Evolutionary conservation across 305 asterid genomes (phyloP).

Genomic region (Withania somnifera): DNA sequence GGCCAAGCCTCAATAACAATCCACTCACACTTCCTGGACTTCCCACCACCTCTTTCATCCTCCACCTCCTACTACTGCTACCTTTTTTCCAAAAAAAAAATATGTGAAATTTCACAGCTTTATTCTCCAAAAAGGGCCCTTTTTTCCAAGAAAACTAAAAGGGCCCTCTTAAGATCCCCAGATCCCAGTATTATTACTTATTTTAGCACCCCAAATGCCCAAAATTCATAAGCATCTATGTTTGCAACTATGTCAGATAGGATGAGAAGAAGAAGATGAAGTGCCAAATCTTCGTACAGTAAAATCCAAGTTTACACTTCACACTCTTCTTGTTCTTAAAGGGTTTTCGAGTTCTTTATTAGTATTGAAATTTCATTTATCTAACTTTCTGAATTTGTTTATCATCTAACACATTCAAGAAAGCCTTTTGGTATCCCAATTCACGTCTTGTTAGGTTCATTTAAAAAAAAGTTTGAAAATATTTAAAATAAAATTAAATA

Average conservation of each 20-base stretch:
- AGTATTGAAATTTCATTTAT: too few species aligned
- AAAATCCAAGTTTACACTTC: neutral
- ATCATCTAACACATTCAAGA: too few species aligned
- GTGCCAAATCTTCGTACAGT: neutral
- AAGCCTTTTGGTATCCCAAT: too few species aligned
- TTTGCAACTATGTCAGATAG: neutral
- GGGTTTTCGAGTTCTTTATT: too few species aligned
- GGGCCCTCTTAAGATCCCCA: slow-evolving; percentile 54
- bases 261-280: neutral
- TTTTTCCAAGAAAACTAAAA: slow-evolving; percentile 17
- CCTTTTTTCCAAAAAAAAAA: neutral
- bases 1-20: slow-evolving; percentile 63
- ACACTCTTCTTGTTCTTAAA: too few species aligned
- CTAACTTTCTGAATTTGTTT: too few species aligned
- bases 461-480: too few species aligned
- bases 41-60: slow-evolving; percentile 69
- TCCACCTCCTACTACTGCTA: too few species aligned
- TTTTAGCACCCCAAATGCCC: neutral
- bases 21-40: slow-evolving; percentile 77
- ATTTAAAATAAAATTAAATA: too few species aligned
- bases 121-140: slow-evolving; percentile 20
- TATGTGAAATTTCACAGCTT: neutral
- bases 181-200: slow-evolving; percentile 31
- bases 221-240: neutral
- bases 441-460: too few species aligned